Conservation (phyloP, 352 stramenopile species). For the Globisporangium recalcitrans region DNA sequence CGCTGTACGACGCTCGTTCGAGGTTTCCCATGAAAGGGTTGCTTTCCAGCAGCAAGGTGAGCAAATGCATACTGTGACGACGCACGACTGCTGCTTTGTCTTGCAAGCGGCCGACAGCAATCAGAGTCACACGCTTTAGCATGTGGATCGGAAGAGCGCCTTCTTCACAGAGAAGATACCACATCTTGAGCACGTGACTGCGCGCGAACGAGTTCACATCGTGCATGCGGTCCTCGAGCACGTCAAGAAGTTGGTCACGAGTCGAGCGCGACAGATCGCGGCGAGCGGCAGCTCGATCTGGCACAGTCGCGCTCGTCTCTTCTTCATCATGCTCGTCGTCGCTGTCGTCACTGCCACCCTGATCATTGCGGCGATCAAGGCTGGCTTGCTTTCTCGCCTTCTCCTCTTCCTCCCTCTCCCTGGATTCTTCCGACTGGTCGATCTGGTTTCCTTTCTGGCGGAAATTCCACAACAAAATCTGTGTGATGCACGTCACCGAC, state of each 20-base stretch:
- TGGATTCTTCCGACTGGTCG: slow-evolving; percentile 14
- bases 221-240: slow-evolving; percentile 87
- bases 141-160: slow-evolving; percentile 84
- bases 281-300: slow-evolving; percentile 1
- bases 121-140: slow-evolving; percentile 72
- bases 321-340: slow-evolving; percentile 17
- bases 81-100: slow-evolving; percentile 93
- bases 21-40: slow-evolving; percentile 94
- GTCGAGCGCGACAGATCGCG: slow-evolving; percentile 57
- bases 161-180: slow-evolving; percentile 78
- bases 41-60: slow-evolving; percentile 89
- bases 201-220: slow-evolving; percentile 93
- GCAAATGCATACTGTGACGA: slow-evolving; percentile 80
- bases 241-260: slow-evolving; percentile 73
- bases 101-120: slow-evolving; percentile 84
- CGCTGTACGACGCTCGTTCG: slow-evolving; percentile 71
- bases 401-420: slow-evolving; percentile 7
- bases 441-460: slow-evolving; percentile 33
- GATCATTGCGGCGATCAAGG: slow-evolving; percentile 16
- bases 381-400: slow-evolving; percentile 6
- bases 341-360: slow-evolving; percentile 14
- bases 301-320: neutral
- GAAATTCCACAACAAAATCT: slow-evolving; percentile 78
- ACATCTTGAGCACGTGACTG: slow-evolving; percentile 89
- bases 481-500: slow-evolving; percentile 63